Percentiles rank a stretch among this genome's conserved stretches.
These are phyloP conservation scores for Discostella pseudostelligera DNA, from an alignment of 108 stramenopile species.

Conservation along the genomic window DNA sequence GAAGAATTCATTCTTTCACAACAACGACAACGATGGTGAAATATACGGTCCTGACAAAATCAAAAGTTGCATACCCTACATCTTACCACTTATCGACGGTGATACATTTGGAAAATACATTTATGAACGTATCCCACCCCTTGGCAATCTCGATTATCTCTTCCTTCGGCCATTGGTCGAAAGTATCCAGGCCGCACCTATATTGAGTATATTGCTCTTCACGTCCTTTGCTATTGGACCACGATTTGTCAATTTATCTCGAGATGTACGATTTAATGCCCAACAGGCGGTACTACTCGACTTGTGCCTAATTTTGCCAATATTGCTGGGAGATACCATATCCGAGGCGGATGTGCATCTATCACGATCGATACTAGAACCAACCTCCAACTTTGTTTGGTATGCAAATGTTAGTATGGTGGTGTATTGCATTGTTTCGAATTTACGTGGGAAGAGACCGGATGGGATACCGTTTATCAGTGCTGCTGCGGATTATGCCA, in stretches of 20 bases:
- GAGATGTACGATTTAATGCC: slow-evolving; percentile 73
- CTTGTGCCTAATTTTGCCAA: slow-evolving; percentile 66
- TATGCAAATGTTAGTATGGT: slow-evolving; percentile 57
- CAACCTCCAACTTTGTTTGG: slow-evolving; percentile 70
- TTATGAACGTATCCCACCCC: slow-evolving; percentile 68
- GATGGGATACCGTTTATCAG: slow-evolving; percentile 73
- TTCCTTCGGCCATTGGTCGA: slow-evolving; percentile 60
- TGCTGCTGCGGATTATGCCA: slow-evolving; percentile 50
- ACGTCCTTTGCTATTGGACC: slow-evolving; percentile 61
- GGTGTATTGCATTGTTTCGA: slow-evolving; percentile 55
- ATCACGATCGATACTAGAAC: slow-evolving; percentile 50
- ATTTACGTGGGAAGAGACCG: slow-evolving; percentile 71
- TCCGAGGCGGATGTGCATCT: slow-evolving; percentile 37
- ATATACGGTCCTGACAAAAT: slow-evolving; percentile 40
- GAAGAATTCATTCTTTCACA: slow-evolving; percentile 3
- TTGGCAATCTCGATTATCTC: slow-evolving; percentile 58
- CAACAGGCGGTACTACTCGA: slow-evolving; percentile 84
- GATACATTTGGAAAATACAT: slow-evolving; percentile 75
- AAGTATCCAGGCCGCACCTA: slow-evolving; percentile 50
- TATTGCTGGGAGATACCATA: slow-evolving; percentile 57
- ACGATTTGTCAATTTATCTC: slow-evolving; percentile 55
- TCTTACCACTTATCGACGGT: slow-evolving; percentile 50
- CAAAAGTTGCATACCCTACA: slow-evolving; percentile 51
- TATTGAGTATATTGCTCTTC: slow-evolving; percentile 67
- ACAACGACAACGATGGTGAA: slow-evolving; percentile 33